These are phyloP conservation scores for Cyclostephanos tholiformis DNA, from an alignment of 108 stramenopile species.

Conservation along the genomic window DNA sequence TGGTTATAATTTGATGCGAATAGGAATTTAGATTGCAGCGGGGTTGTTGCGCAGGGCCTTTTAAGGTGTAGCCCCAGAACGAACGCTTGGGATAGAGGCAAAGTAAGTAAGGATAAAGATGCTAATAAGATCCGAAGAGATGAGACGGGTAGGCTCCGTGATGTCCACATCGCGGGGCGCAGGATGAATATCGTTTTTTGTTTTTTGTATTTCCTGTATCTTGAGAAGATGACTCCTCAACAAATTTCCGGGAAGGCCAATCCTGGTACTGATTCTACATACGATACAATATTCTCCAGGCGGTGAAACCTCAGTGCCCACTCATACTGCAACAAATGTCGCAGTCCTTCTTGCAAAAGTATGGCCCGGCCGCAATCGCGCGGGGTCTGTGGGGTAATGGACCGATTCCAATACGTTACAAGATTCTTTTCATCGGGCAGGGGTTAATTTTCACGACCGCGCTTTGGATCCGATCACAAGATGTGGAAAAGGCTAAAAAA, in stretches of 20 bases:
- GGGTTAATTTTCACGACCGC: slow-evolving; percentile 8
- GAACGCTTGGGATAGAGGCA: slow-evolving; percentile 2
- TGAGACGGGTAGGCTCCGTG: not conserved
- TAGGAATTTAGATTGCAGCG: not conserved
- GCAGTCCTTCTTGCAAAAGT: slow-evolving; percentile 24
- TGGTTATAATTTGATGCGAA: not conserved
- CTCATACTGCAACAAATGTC: slow-evolving; percentile 14
- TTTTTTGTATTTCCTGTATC: too few species aligned
- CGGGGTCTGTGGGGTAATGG: slow-evolving; percentile 29
- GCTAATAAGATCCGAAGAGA: not conserved
- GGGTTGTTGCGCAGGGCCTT: not conserved
- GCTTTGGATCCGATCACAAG: slow-evolving; percentile 11
- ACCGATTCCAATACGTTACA: slow-evolving; percentile 21
- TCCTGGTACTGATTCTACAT: too few species aligned
- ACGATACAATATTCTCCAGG: too few species aligned
- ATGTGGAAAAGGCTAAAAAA: slow-evolving; percentile 22
- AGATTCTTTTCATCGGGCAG: slow-evolving; percentile 17
- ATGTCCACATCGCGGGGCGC: not conserved
- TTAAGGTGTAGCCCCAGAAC: not conserved
- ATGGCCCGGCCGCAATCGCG: slow-evolving; percentile 19
- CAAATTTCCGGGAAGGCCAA: too few species aligned
- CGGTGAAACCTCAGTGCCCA: too few species aligned
- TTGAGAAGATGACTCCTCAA: too few species aligned
- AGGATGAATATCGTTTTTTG: too few species aligned
- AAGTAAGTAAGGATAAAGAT: not conserved